These are phyloP conservation scores for Phytophthora citricola DNA, from an alignment of 352 stramenopile genomes.

Conservation along the genomic window DNA sequence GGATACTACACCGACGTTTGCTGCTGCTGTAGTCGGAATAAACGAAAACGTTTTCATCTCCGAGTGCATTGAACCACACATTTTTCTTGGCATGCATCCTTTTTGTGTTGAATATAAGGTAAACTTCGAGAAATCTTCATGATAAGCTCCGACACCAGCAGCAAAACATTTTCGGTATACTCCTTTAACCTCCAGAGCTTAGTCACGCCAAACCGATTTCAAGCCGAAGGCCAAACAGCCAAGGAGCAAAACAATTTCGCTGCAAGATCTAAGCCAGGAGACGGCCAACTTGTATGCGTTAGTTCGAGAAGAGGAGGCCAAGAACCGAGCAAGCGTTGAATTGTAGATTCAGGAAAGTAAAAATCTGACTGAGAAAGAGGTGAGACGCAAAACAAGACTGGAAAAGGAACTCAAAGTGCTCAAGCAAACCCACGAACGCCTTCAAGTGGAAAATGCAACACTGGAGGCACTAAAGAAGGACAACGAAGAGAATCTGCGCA, in stretches of 20 bases:
- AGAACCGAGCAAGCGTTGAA: constrained; percentile 54
- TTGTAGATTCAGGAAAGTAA: constrained; percentile 70
- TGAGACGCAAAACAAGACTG: constrained; percentile 64
- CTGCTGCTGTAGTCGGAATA: too few relatives aligned
- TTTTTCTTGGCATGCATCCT: too few relatives aligned
- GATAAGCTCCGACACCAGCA: too few relatives aligned
- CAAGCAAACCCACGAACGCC: constrained; percentile 65
- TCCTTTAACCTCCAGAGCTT: too few relatives aligned
- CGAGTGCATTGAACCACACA: too few relatives aligned
- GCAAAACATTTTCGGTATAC: too few relatives aligned
- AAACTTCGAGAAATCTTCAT: too few relatives aligned
- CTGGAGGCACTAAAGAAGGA: constrained; percentile 60
- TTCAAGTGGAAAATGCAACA: constrained; percentile 46
- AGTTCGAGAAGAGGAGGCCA: constrained; percentile 67
- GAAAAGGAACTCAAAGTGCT: constrained; percentile 78
- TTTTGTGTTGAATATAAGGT: too few relatives aligned
- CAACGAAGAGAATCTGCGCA: constrained; percentile 63
- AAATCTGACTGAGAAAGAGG: constrained; percentile 62
- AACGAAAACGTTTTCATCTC: too few relatives aligned
- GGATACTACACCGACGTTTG: too few relatives aligned
- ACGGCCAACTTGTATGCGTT: constrained; percentile 68
- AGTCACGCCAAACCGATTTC: too few relatives aligned
- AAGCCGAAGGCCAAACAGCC: too few relatives aligned
- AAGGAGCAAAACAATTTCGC: constrained; percentile 35
- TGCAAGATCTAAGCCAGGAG: constrained; percentile 74